phyloP scores from a whole-genome alignment of 2,329 filamentous ascomycete genomes.

The Ceratocystis cubensis region DNA sequence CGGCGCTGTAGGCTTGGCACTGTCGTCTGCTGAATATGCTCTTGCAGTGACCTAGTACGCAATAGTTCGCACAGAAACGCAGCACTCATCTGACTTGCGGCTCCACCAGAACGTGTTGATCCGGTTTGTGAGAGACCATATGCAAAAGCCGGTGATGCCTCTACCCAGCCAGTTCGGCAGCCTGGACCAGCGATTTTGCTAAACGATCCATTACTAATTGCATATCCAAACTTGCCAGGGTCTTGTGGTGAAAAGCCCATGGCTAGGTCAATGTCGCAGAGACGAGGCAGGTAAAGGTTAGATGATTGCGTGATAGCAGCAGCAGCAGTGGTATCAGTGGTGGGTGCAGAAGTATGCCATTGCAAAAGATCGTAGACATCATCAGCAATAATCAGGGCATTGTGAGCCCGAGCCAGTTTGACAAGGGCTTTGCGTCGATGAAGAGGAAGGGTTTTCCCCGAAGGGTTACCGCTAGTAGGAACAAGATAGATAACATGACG shows the following conservation, averaged over 20 bases:
- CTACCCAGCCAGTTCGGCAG: constrained; percentile 75
- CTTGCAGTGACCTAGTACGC: constrained; percentile 32
- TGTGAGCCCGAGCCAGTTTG: constrained; percentile 59
- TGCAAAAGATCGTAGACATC: constrained; percentile 92
- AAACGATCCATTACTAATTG: constrained; percentile 77
- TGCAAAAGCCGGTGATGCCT: constrained; percentile 48
- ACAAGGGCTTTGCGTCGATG: constrained; percentile 56
- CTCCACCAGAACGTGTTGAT: constrained; percentile 44
- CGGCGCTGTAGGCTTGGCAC: constrained; percentile 36
- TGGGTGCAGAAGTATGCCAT: constrained; percentile 44
- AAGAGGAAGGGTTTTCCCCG: constrained; percentile 67
- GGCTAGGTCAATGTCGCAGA: constrained; percentile 65
- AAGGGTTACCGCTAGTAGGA: constrained; percentile 81
- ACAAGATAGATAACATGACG: constrained; percentile 80
- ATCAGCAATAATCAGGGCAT: constrained; percentile 75
- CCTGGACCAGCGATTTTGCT: constrained; percentile 79
- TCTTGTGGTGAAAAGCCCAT: constrained; percentile 43
- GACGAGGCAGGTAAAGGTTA: constrained; percentile 52
- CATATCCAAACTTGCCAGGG: constrained; percentile 54
- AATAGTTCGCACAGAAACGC: constrained; percentile 40
- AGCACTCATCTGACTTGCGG: constrained; percentile 43
- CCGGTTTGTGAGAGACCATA: constrained; percentile 42
- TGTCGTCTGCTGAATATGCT: constrained; percentile 33
- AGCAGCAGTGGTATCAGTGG: constrained; percentile 11
- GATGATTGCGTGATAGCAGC: constrained; percentile 20